These are phyloP conservation scores for Recurvomyces mirabilis DNA, from an alignment of 495 filamentous ascomycete genomes.

Conservation along the genomic window DNA sequence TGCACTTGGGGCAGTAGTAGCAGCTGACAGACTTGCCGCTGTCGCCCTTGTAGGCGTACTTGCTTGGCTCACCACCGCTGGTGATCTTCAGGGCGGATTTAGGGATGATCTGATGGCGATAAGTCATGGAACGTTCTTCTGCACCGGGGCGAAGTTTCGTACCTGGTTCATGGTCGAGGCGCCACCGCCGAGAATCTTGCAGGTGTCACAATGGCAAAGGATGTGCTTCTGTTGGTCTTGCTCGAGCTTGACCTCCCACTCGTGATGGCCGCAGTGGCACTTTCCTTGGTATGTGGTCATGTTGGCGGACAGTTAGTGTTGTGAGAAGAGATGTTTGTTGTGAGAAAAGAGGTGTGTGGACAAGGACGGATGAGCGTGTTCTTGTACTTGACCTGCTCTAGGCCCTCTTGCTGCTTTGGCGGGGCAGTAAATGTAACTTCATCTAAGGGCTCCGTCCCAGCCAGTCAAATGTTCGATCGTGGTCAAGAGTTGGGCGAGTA, in stretches of 20 bases:
- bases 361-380: too few species aligned
- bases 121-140: too few species aligned
- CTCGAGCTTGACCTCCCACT: slow-evolving; percentile 36
- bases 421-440: too few species aligned
- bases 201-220: slow-evolving; percentile 43
- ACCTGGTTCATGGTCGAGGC: slow-evolving; percentile 38
- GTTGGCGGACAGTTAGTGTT: background rate
- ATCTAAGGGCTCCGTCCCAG: too few species aligned
- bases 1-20: slow-evolving; percentile 46
- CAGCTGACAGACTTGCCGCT: slow-evolving; percentile 38
- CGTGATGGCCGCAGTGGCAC: slow-evolving; percentile 42
- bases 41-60: slow-evolving; percentile 42
- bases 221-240: slow-evolving; percentile 34
- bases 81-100: slow-evolving; percentile 38
- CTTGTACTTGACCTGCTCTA: too few species aligned
- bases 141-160: background rate
- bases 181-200: slow-evolving; percentile 38
- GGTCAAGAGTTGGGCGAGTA: too few species aligned
- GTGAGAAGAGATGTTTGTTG: too few species aligned
- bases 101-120: slow-evolving; percentile 35
- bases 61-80: slow-evolving; percentile 34
- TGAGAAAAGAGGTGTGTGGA: too few species aligned
- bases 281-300: slow-evolving; percentile 36
- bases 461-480: too few species aligned
- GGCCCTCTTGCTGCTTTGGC: too few species aligned